Base-by-base conservation (phyloP, 495 filamentous ascomycete genomes). In the Tuber magnatum region DNA sequence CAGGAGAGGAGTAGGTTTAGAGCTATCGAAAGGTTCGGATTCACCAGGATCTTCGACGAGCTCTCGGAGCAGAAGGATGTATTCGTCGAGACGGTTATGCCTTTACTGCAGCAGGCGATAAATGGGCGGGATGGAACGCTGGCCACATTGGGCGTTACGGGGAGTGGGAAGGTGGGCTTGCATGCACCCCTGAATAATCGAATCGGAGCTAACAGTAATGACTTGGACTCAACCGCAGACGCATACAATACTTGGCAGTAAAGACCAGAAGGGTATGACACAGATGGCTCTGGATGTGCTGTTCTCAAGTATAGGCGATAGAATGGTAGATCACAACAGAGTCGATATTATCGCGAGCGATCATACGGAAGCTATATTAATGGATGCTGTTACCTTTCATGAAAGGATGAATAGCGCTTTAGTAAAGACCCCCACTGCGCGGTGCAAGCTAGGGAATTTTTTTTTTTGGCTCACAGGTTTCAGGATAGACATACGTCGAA, bases 181-280 rank as follows among this genome's bases (percentile, higher is more conserved):
- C 70, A 9, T 41, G 69, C 69, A 9, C 32, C 7, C 35, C 41
- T 38, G 20, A n/a, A 46, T 32, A 39, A 48, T 38, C 20, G 68
- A 61, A 43, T 69, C 73, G 46, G 48, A 56, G 46, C 42, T 73
- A 71, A 75, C n/a, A 22, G 46, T 28, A 20, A 61, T 35, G 46
- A 22, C n/a, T 41, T 32, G 12, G 18, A 20, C 56, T 35, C n/a
- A 35, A 65, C 28, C n/a, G 40, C 80, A 98, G 94, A 94, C 92
- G 78, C 93, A 99, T 82, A 99, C 95, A n/a, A 97, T 98, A 79
- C 88, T 99, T 18, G 95, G 95, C 71, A 94, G 92, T 28, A 91
- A 90, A 77, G 88, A 88, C 22, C 91, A 97, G 83, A 91, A 93
- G 71, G 95, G 95, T 75, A 85, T 99, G 71, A 97, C 92, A 5